A percentile compares a stretch with the other conserved stretches of the same genome.
Conservation (phyloP, 1,284 basidiomycete genomes). For the Cryptococcus jaspeensis region DNA sequence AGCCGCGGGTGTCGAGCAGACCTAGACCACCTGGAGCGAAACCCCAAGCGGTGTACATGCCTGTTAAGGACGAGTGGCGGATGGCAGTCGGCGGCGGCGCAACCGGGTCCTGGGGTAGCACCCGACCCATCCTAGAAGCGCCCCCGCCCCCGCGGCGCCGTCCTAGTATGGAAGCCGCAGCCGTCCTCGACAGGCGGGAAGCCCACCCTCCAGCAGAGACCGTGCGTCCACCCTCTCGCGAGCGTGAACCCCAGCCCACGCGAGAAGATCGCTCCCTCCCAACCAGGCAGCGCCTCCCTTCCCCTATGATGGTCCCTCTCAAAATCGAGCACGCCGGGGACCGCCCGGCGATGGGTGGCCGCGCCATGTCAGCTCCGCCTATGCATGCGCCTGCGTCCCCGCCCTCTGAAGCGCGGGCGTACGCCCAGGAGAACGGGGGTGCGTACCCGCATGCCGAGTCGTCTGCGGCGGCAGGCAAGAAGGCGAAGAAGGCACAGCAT, state of each 20-base stretch:
- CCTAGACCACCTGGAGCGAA: not conserved
- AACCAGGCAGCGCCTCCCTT: not conserved
- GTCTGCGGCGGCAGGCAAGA: slow-evolving; percentile 23
- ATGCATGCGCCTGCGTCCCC: not conserved
- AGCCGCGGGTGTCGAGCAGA: not conserved
- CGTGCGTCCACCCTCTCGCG: no score
- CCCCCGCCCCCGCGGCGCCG: not conserved
- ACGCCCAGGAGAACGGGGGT: not conserved
- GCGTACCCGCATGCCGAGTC: slow-evolving; percentile 1
- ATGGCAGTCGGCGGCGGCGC: no score
- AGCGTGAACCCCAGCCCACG: no score
- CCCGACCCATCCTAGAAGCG: no score
- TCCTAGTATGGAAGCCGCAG: not conserved
- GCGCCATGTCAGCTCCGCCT: not conserved
- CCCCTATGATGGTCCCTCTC: slow-evolving; percentile 1
- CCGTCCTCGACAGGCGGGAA: not conserved
- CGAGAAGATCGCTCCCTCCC: no score
- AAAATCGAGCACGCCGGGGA: not conserved
- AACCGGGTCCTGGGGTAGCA: no score
- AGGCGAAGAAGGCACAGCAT: slow-evolving; percentile 31
- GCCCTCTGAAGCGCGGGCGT: not conserved
- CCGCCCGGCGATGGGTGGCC: not conserved
- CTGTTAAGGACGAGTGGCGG: no score
- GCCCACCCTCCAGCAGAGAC: not conserved
- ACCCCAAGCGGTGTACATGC: not conserved